Evolutionary conservation across 1,284 basidiomycete species (phyloP).

Genomic region (Rhodotorula sp.): DNA sequence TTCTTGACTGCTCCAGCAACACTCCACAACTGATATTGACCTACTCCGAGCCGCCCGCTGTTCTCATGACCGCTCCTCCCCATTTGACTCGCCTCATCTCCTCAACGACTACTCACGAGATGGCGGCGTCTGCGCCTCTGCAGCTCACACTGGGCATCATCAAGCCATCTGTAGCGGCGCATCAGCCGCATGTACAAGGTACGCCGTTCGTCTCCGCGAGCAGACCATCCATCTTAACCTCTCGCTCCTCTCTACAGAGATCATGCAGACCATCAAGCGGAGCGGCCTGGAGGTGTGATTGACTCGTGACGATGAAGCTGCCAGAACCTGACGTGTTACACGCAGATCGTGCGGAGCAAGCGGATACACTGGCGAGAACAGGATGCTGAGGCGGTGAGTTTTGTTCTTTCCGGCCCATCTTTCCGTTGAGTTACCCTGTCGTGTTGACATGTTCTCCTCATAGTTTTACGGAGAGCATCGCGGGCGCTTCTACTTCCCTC

Average conservation of each 20-base stretch:
- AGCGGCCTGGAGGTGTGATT: constrained; percentile 40
- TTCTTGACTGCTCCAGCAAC: background rate
- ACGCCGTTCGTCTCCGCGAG: background rate
- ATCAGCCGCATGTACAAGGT: constrained; percentile 40
- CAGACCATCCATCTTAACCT: background rate
- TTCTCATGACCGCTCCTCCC: no score
- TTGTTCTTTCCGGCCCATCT: no score
- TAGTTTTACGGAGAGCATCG: constrained; percentile 43
- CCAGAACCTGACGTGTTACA: rapidly evolving
- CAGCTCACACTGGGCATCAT: constrained; percentile 43
- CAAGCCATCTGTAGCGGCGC: constrained; percentile 41
- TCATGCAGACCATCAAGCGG: constrained; percentile 36
- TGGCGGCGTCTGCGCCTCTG: background rate
- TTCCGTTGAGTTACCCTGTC: background rate
- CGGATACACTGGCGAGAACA: constrained; percentile 38
- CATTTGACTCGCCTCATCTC: no score
- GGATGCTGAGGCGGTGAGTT: constrained; percentile 34
- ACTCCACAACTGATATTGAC: no score
- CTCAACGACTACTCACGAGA: no score
- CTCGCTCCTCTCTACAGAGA: constrained; percentile 3
- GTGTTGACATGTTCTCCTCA: no score
- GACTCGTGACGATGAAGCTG: background rate
- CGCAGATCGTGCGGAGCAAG: constrained; percentile 40
- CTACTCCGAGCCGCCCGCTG: no score
- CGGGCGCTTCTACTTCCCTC: constrained; percentile 44